Percentiles rank a stretch among this genome's conserved stretches.
These are phyloP conservation scores for Cyberlindnera samutprakarnensis DNA, from an alignment of 805 yeast genomes.

Conservation along the genomic window DNA sequence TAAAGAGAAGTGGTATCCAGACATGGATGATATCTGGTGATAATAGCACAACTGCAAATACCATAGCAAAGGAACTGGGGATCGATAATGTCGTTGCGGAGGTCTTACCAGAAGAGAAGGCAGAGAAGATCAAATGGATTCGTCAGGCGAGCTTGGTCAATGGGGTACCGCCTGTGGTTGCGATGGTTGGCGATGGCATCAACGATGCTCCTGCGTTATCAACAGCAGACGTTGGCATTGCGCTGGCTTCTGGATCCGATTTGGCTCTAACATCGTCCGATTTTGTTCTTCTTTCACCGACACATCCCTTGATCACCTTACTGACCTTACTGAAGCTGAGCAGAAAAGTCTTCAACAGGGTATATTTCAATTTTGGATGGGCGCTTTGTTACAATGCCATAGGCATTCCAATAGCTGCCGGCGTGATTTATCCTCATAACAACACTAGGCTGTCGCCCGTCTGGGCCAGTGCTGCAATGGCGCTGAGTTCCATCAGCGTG, in stretches of 20 bases:
- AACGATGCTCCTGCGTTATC: slow-evolving; percentile 80
- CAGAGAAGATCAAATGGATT: slow-evolving; percentile 48
- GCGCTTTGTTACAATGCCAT: slow-evolving; percentile 48
- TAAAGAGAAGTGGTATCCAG: slow-evolving; percentile 36
- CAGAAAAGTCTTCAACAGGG: slow-evolving; percentile 41
- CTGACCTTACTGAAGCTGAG: slow-evolving; percentile 48
- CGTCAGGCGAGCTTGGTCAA: slow-evolving; percentile 31
- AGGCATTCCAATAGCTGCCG: slow-evolving; percentile 62
- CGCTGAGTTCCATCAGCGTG: slow-evolving; percentile 50
- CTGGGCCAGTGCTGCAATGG: slow-evolving; percentile 67
- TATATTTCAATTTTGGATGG: slow-evolving; percentile 53
- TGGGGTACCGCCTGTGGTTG: slow-evolving; percentile 26
- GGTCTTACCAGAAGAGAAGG: slow-evolving; percentile 69
- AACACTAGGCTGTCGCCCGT: slow-evolving; percentile 51
- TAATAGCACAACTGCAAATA: slow-evolving; percentile 55
- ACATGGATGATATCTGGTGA: slow-evolving; percentile 81
- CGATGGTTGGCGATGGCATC: slow-evolving; percentile 82
- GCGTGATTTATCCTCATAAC: slow-evolving; percentile 50
- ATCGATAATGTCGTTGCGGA: slow-evolving; percentile 58
- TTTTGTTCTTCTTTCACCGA: slow-evolving; percentile 54
- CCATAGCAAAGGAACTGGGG: slow-evolving; percentile 58
- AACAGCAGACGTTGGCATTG: slow-evolving; percentile 70
- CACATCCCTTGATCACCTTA: slow-evolving; percentile 42
- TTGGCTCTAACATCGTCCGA: slow-evolving; percentile 69
- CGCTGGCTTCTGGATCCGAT: slow-evolving; percentile 71